A percentile compares a stretch with the other conserved stretches of the same genome.
Conservation (phyloP, 1,139 yeast genomes). For the Protomyces pachydermus region DNA sequence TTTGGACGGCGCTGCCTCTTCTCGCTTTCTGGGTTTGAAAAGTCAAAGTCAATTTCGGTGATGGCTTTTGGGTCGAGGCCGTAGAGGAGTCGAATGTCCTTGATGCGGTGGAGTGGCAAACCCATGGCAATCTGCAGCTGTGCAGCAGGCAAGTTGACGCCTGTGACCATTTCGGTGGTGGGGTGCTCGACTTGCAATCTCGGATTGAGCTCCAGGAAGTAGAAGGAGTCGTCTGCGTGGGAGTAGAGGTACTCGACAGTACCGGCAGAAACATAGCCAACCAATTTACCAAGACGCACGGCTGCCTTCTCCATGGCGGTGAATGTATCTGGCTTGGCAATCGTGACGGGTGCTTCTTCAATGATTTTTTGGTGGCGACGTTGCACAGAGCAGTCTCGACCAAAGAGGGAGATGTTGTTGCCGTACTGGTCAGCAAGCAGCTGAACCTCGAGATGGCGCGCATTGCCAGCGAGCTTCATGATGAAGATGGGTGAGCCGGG, state of each 20-base stretch:
- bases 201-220: slow-evolving; percentile 93
- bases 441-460: slow-evolving; percentile 94
- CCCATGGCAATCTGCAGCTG: slow-evolving; percentile 99
- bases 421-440: slow-evolving; percentile 93
- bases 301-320: slow-evolving; percentile 93
- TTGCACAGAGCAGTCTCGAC: slow-evolving; percentile 96
- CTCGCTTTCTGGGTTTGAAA: slow-evolving; percentile 64
- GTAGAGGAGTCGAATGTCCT: slow-evolving; percentile 84
- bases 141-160: slow-evolving; percentile 96
- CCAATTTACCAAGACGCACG: slow-evolving; percentile 89
- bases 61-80: slow-evolving; percentile 95
- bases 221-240: slow-evolving; percentile 87
- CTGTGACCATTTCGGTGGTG: slow-evolving; percentile 98
- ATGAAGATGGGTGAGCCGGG: slow-evolving; percentile 95
- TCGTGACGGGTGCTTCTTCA: slow-evolving; percentile 94
- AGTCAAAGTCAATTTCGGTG: slow-evolving; percentile 85
- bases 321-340: slow-evolving; percentile 83
- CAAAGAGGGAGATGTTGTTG: slow-evolving; percentile 85
- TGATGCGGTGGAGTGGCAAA: slow-evolving; percentile 89
- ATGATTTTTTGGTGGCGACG: slow-evolving; percentile 96
- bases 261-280: slow-evolving; percentile 98
- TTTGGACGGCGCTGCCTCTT: slow-evolving; percentile 82
- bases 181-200: slow-evolving; percentile 99
- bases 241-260: slow-evolving; percentile 96
- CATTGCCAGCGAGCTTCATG: slow-evolving; percentile 91